phyloP scores from a whole-genome alignment of 208 protist genomes.

The Naegleria gruberi region DNA sequence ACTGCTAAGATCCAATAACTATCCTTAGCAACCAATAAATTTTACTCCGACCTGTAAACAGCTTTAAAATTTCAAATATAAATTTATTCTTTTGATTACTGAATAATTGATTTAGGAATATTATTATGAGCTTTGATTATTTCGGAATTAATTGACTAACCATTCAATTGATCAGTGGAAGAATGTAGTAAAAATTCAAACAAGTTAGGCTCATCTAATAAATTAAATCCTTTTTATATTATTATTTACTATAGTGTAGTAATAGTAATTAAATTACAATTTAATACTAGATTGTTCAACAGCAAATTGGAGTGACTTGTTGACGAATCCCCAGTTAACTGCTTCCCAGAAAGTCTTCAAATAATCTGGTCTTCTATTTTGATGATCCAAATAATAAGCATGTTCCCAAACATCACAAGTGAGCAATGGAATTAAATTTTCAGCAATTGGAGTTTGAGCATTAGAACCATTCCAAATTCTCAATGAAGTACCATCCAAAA shows the following conservation, averaged over 20 bases:
- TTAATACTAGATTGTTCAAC: background rate
- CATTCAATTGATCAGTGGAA: too few relatives aligned
- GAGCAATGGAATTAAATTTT: constrained; percentile 64
- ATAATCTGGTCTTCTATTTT: constrained; percentile 75
- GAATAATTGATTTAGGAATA: too few relatives aligned
- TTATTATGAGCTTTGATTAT: too few relatives aligned
- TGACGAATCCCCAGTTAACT: constrained; percentile 64
- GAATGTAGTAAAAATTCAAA: too few relatives aligned
- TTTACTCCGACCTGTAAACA: background rate
- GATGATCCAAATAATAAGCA: constrained; percentile 85
- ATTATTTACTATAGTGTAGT: too few relatives aligned
- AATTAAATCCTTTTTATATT: too few relatives aligned
- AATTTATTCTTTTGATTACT: too few relatives aligned
- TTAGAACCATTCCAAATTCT: constrained; percentile 77
- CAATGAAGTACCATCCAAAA: constrained; percentile 62
- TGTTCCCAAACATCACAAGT: constrained; percentile 85
- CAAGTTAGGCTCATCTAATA: too few relatives aligned
- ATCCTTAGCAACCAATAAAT: background rate
- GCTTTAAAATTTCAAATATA: too few relatives aligned
- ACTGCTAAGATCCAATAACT: constrained; percentile 32
- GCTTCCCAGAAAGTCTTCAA: constrained; percentile 71
- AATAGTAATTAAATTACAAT: too few relatives aligned
- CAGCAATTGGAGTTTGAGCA: constrained; percentile 63
- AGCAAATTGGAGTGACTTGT: background rate
- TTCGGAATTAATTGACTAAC: too few relatives aligned